Evolutionary conservation across 768 basidiomycete species (phyloP), one percentile per base, ranked within the genome.

Genomic region (Sarcomyxa edulis): DNA sequence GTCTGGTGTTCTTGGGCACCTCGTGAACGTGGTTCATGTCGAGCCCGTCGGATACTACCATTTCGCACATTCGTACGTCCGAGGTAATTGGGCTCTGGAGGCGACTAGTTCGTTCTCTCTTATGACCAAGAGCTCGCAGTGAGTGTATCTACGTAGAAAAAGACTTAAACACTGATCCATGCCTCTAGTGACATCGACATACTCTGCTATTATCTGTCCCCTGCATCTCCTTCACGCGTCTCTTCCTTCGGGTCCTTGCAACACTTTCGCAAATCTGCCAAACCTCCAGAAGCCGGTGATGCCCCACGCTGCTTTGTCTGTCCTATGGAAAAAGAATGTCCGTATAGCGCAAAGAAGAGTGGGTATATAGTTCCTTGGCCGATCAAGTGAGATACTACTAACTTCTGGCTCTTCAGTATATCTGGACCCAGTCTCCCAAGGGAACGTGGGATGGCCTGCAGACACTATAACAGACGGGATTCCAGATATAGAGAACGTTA

Each of bases 111-210:
- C 79, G 16, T 93, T 93, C 58, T 78, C 84, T 10, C 71, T 94
- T 36, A 79, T 94, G 81, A 84, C 89, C 12, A 94, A 94, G 66
- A 80, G 81, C 48, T 94, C 85, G 74, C 91, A 94, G 88, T 90
- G 56, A 51, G 81, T 62, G 18, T 33, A 34, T 37, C 27, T 27
- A 33, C 32, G 16, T 23, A 14, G 19, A 43, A 15, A 28, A 22
- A 14, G 22, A 40, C 21, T 18, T 37, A 18, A 38, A 10, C 21
- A 23, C 21, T 41, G 43, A 35, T 42, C 40, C 18, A 26, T 37
- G 21, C 35, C 29, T 41, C 8, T 51, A 92, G 90, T 51, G 91
- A 94, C 55, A 81, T 94, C 41, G 90, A 93, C 49, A 69, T 93
- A 30, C 59, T 91, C 12, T 87, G 84, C 49, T 74, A 83, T 52